Base-by-base conservation (phyloP, 345 rosid species). In the Cardiospermum halicacabum region DNA sequence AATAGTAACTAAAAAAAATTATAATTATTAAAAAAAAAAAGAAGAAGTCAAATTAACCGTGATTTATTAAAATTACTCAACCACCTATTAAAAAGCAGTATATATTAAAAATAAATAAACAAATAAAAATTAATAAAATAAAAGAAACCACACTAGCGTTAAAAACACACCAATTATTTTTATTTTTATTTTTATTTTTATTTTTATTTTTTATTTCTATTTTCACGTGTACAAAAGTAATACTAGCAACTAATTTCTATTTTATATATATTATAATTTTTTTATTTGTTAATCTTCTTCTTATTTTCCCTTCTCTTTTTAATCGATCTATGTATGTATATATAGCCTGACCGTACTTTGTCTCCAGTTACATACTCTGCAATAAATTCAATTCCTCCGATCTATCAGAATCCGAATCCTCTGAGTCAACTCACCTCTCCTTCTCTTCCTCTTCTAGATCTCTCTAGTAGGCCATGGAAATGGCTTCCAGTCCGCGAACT, bases 401-500 rank as follows among this genome's bases (percentile, higher is more conserved):
- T n/a, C n/a, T n/a, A n/a, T n/a, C n/a, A n/a, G n/a, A n/a, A n/a
- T n/a, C n/a, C n/a, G n/a, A n/a, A n/a, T n/a, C n/a, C n/a, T n/a
- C 54, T 11, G 39, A 34, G 39, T 27, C 8, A n/a, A 27, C 24
- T 53, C 22, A 48, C 7, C 27, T 37, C 39, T 11, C 43, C 0
- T 9, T 51, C 27, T 58, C 7, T 26, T 37, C 39, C 39, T 56
- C 0, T 9, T 51, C 27, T 58, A 27, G 69, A 64, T 70, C 69
- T 64, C 69, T 64, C 64, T 37, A 5, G 16, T 31, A 25, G 40
- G 56, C 60, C 62, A 75, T 65, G 71, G 68, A 66, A 62, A 69
- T 72, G 71, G 80, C 83, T 13, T 78, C 90, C 30, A 80, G 82
- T 66, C 96, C 96, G 66, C 97, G 96, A 71, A 79, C 90, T 67